A percentile compares a stretch with the other conserved stretches of the same genome.
These are phyloP conservation scores for Rhizophora apiculata DNA, from an alignment of 345 rosid genomes.

Conservation along the genomic window DNA sequence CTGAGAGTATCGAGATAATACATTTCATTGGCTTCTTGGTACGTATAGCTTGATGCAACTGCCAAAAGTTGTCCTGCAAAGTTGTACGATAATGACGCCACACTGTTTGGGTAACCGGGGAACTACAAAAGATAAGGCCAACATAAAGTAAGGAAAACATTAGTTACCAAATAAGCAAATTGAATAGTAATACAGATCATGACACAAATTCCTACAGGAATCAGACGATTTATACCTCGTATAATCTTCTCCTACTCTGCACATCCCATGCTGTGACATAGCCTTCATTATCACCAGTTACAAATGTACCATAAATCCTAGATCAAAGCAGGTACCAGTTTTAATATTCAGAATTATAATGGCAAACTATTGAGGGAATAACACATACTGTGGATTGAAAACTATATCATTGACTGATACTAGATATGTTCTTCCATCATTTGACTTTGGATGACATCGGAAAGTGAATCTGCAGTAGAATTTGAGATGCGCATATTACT, in stretches of 20 bases:
- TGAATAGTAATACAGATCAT: background rate
- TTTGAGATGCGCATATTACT: background rate
- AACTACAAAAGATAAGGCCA: slow-evolving; percentile 45
- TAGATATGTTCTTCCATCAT: slow-evolving; percentile 52
- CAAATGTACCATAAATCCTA: slow-evolving; percentile 56
- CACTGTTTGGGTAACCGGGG: slow-evolving; percentile 63
- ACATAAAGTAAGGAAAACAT: background rate
- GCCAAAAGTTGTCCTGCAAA: slow-evolving; percentile 62
- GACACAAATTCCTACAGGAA: background rate
- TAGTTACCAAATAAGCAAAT: background rate
- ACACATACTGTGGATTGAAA: slow-evolving; percentile 59
- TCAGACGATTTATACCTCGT: slow-evolving; percentile 47
- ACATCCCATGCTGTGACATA: slow-evolving; percentile 64
- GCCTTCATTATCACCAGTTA: slow-evolving; percentile 80
- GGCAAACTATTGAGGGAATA: slow-evolving; percentile 16
- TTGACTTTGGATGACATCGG: slow-evolving; percentile 71
- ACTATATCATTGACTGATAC: slow-evolving; percentile 63
- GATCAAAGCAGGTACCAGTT: slow-evolving; percentile 17
- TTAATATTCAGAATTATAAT: slow-evolving; percentile 7
- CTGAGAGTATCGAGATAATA: slow-evolving; percentile 32
- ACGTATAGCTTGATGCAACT: slow-evolving; percentile 65
- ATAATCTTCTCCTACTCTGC: slow-evolving; percentile 56
- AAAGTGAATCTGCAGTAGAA: slow-evolving; percentile 55
- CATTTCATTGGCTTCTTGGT: slow-evolving; percentile 68
- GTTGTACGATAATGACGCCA: slow-evolving; percentile 65